These are phyloP conservation scores for Cercospora sesami DNA, from an alignment of 2,329 filamentous ascomycete species.

Conservation along the genomic window DNA sequence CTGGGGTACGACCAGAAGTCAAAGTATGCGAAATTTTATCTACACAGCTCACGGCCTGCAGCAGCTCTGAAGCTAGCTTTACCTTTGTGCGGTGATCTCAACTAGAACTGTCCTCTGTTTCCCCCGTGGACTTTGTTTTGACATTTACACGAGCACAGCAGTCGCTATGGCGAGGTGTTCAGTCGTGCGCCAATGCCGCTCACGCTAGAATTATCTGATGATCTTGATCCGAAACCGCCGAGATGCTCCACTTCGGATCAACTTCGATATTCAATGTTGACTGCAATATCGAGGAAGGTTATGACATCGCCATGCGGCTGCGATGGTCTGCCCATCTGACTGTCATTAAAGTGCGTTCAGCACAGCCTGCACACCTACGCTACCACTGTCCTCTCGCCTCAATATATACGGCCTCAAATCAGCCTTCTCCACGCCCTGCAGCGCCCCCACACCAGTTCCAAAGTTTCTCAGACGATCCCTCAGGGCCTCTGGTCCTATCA, in stretches of 20 bases:
- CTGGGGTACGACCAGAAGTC: constrained; percentile 2
- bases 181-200: neutral
- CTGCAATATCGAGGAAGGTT: neutral
- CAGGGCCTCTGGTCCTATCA: constrained; percentile 68
- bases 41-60: neutral
- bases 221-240: constrained; percentile 10
- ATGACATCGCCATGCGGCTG: neutral
- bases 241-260: neutral
- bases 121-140: no score
- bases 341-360: constrained; percentile 51
- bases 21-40: constrained; percentile 9
- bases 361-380: constrained; percentile 78
- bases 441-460: constrained; percentile 39
- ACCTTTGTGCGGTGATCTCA: neutral
- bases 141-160: neutral
- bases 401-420: constrained; percentile 79
- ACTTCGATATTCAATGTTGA: neutral
- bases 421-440: constrained; percentile 45
- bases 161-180: neutral
- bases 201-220: constrained; percentile 9
- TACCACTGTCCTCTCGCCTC: constrained; percentile 79
- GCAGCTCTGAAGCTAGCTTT: neutral
- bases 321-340: neutral
- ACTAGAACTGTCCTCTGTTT: neutral
- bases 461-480: constrained; percentile 53